These are phyloP conservation scores for Wickerhamomyces ciferrii DNA, from an alignment of 805 yeast genomes.

Conservation along the genomic window DNA sequence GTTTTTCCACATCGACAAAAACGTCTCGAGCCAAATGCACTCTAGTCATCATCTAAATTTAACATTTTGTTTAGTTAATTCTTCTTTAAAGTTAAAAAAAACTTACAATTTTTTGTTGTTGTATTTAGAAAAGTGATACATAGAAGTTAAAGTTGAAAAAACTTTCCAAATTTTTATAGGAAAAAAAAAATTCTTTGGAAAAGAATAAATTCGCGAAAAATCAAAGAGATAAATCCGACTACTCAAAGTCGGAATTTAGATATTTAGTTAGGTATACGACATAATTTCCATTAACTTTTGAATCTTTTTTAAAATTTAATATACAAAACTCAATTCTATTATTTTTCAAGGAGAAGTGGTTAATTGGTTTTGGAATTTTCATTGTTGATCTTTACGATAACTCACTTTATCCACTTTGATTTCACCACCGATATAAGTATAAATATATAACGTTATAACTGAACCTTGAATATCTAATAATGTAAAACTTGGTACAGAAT, in stretches of 20 bases:
- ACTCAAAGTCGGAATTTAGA: not conserved
- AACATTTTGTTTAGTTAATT: not conserved
- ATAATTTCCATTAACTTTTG: no score
- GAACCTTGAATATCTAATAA: constrained; percentile 79
- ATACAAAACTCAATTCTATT: not conserved
- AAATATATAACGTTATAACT: constrained; percentile 76
- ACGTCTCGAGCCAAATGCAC: constrained; percentile 99
- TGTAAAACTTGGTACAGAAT: constrained; percentile 75
- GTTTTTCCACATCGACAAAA: constrained; percentile 95
- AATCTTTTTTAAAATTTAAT: no score
- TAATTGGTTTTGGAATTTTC: no score
- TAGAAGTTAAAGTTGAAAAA: not conserved
- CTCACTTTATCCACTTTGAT: constrained; percentile 88
- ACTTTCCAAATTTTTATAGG: not conserved
- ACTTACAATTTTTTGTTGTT: not conserved
- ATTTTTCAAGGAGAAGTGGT: no score
- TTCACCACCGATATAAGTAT: constrained; percentile 73
- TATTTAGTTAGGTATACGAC: not conserved
- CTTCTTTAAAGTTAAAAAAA: not conserved
- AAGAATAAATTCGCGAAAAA: not conserved
- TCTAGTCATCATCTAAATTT: constrained; percentile 34
- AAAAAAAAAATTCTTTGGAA: not conserved
- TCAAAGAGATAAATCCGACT: not conserved
- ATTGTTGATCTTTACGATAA: constrained; percentile 43
- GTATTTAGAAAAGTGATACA: not conserved